Evolutionary conservation across 164 flowering plant genomes (phyloP), one percentile per base, ranked within the genome.

Genomic region (Magnolia kwangsiensis): DNA sequence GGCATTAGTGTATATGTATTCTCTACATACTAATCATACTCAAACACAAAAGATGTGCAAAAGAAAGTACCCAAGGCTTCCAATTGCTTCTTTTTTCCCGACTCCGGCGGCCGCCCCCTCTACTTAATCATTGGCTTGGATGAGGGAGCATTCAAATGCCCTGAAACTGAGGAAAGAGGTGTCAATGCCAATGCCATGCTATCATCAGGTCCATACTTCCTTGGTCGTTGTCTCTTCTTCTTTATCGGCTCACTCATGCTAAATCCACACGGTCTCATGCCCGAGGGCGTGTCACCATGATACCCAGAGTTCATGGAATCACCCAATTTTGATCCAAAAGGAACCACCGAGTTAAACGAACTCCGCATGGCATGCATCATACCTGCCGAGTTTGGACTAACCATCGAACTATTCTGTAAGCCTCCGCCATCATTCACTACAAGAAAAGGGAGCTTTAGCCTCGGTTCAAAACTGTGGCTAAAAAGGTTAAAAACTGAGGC

Each of bases 171-270:
- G 8, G 83, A 50, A 2, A 83, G 72, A 8, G 95, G 89, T 6
- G 89, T 78, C 82, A 92, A 79, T 0, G 87, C 92, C 70, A 92
- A 75, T 3, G 89, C 90, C 87, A 87, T 86, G 68, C 86, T 84
- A 21, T 82, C 87, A 31, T 93, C 98, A 0, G 91, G 87, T 16
- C 78, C 81, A 71, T 92, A 92, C 87, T 92, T 93, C 79, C 96
- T 89, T 0, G 97, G 98, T 75, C 98, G 74, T 2, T 97, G 97
- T 51, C 98, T 80, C 78, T 90, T 93, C 90, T 86, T 90, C 87
- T 86, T 92, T 9, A 77, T 74, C n/a, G 83, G 78, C 68, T 89
- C 93, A 20, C 69, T 63, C 73, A 86, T 74, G 78, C 66, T 79
- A 67, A 85, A 84, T 23, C 84, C 83, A 21, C 69, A 24, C 14